Conservation (phyloP, 169 alveolate species). For the Plasmodium chabaudi region DNA sequence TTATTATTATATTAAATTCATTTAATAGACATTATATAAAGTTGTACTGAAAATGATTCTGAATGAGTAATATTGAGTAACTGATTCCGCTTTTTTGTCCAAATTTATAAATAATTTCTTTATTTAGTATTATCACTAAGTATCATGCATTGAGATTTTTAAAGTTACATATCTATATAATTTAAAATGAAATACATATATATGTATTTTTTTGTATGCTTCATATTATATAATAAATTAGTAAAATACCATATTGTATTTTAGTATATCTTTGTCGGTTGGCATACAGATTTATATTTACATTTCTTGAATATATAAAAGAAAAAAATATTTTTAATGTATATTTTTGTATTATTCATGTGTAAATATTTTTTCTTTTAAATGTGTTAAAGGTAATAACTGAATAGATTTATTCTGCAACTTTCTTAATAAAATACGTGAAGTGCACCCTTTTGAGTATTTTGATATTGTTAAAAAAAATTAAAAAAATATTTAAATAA, state of each 20-base stretch:
- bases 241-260: neutral
- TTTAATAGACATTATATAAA: no score
- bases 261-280: neutral
- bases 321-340: conserved; percentile 7
- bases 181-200: no score
- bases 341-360: neutral
- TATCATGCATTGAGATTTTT: no score
- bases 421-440: conserved; percentile 1
- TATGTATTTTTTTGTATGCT: no score
- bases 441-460: conserved; percentile 28
- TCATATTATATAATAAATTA: neutral
- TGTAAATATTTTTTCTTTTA: conserved; percentile 16
- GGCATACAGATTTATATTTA: neutral
- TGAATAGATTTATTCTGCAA: conserved; percentile 57
- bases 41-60: no score
- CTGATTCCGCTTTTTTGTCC: no score
- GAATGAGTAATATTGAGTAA: no score
- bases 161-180: no score
- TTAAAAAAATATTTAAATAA: conserved; percentile 13
- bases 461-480: conserved; percentile 17
- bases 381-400: neutral
- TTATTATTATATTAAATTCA: no score
- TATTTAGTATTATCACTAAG: no score
- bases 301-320: conserved; percentile 3
- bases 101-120: no score